Base-by-base conservation (phyloP, 1,284 basidiomycete species). In the Ustilago hordei region DNA sequence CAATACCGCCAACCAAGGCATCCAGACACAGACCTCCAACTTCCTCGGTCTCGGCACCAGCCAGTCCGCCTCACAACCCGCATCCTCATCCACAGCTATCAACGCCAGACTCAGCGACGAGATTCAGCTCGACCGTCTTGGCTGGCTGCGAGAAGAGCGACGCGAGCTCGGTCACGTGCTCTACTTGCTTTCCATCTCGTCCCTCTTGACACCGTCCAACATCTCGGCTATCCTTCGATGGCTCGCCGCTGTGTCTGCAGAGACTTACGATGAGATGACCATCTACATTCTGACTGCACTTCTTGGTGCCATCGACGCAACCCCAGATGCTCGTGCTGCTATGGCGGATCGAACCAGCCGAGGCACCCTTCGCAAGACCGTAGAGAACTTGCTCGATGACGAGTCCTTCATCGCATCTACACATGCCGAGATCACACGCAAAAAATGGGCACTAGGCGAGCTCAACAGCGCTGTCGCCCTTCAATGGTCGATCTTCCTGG, bases 401-500 rank as follows among this genome's bases (percentile, higher is more conserved):
- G 67, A 77, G 41, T 60, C 81, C 43, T 84, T 85, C 71, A 83
- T 85, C 73, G 75, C 75, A 47, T 70, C 80, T 60, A 79, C 84
- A n/a, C 79, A 82, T 56, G 71, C 79, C 34, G 77, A 80, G 54
- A 81, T 81, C 69, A 75, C 70, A 63, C 71, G 70, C 64, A 75
- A 74, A 35, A 55, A 65, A 15, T 95, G 94, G 92, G 91, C 90
- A 65, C 91, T 93, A 9, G 89, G 90, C 0, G 91, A 91, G 3
- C 87, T 95, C 34, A 93, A 92, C 81, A 92, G 93, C 1, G 89
- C 91, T 0, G 85, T 95, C 4, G 87, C 92, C 11, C 89, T 98
- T 36, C 93, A 94, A 80, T 97, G 94, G 94, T 92, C 93, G 0
- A 88, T 95, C 62, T 94, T 84, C 54, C 55, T 84, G 15, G 78